A percentile compares a stretch with the other conserved stretches of the same genome.
phyloP scores from a whole-genome alignment of 768 basidiomycete genomes.

The Leccinellum rugosiceps region DNA sequence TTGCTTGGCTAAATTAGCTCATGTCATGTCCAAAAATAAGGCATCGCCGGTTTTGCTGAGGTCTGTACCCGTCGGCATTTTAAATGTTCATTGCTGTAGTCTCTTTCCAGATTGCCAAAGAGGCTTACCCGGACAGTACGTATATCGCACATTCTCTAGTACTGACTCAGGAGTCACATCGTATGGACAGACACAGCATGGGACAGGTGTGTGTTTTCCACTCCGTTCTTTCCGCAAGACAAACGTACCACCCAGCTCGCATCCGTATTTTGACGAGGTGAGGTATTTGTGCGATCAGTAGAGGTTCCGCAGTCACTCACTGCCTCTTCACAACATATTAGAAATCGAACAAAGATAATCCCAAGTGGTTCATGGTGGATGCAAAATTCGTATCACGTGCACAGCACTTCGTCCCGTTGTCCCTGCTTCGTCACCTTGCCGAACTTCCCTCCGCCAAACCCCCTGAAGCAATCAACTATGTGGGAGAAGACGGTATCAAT shows the following conservation, averaged over 20 bases:
- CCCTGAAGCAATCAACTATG: conserved; percentile 61
- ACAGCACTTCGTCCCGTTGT: conserved; percentile 71
- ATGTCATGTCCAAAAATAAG: conserved; percentile 33
- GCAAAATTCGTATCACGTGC: conserved; percentile 64
- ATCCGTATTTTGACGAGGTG: conserved; percentile 82
- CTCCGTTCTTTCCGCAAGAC: conserved; percentile 2
- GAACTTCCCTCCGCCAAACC: conserved; percentile 34
- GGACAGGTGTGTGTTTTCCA: conserved; percentile 59
- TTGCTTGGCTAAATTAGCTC: not conserved
- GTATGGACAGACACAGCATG: conserved; percentile 76
- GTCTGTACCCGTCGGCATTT: conserved; percentile 34
- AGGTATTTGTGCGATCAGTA: conserved; percentile 17
- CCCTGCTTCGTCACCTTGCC: conserved; percentile 67
- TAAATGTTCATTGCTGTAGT: conserved; percentile 4
- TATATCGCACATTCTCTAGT: conserved; percentile 1
- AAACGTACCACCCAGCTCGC: conserved; percentile 37
- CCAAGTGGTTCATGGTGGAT: conserved; percentile 95
- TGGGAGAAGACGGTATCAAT: conserved; percentile 56
- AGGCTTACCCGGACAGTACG: conserved; percentile 90
- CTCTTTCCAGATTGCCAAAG: conserved; percentile 59
- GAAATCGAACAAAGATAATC: conserved; percentile 75
- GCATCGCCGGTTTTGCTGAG: conserved; percentile 80
- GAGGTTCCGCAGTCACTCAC: not conserved
- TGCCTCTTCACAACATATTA: conserved; percentile 25
- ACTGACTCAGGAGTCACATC: conserved; percentile 4